Conservation (phyloP, 2,329 filamentous ascomycete species). For the Cytospora leucostoma region DNA sequence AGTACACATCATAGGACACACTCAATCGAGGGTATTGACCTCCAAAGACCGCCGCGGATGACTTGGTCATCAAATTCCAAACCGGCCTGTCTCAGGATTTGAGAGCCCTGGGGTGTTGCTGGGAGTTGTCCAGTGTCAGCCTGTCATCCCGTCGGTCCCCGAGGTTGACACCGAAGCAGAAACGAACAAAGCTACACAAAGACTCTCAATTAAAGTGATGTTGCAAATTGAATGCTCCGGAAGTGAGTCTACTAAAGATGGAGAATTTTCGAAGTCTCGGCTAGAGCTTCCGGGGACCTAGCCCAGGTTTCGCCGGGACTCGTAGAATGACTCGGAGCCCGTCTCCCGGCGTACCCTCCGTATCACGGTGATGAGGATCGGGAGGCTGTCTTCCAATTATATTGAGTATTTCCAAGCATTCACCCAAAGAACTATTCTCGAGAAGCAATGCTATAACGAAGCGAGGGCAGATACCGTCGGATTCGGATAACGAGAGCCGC, state of each 20-base stretch:
- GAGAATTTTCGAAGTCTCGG: conserved; percentile 2
- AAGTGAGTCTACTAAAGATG: background rate
- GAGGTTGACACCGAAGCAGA: background rate
- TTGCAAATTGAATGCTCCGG: background rate
- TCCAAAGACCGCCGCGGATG: background rate
- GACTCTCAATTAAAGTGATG: background rate
- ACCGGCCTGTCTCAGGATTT: background rate
- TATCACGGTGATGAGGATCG: too few species aligned
- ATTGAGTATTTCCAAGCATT: too few species aligned
- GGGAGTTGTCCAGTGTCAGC: background rate
- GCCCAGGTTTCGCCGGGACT: conserved; percentile 15
- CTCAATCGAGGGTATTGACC: background rate
- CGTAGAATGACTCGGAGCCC: conserved; percentile 21
- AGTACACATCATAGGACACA: background rate
- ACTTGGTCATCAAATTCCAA: background rate
- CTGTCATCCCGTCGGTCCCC: conserved; percentile 1
- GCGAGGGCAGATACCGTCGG: too few species aligned
- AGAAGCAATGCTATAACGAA: too few species aligned
- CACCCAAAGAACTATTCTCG: too few species aligned
- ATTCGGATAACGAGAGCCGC: too few species aligned
- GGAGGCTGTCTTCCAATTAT: background rate
- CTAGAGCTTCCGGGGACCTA: background rate
- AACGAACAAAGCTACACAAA: background rate
- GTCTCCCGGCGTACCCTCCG: conserved; percentile 2
- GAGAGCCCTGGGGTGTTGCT: background rate